Evolutionary conservation across 2,329 filamentous ascomycete genomes (phyloP).

Genomic region (Nannizziopsis barbatae): DNA sequence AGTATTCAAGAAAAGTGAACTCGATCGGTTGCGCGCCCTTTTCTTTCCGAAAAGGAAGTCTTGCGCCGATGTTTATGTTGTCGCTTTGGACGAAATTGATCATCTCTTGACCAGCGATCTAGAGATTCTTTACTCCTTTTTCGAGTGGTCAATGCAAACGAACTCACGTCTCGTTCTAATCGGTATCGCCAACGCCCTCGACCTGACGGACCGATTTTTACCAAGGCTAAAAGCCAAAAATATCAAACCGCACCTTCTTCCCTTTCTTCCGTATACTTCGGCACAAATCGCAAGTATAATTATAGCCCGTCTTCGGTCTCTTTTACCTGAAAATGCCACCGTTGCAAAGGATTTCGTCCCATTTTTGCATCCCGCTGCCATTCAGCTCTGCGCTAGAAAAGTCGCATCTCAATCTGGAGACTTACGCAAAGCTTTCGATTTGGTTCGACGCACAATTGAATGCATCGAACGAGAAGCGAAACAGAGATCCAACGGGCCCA

Average conservation of each 20-base stretch:
- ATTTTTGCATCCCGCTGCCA: constrained; percentile 85
- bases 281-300: constrained; percentile 80
- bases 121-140: constrained; percentile 83
- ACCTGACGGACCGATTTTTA: constrained; percentile 88
- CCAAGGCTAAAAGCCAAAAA: constrained; percentile 88
- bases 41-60: constrained; percentile 56
- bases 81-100: constrained; percentile 91
- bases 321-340: constrained; percentile 44
- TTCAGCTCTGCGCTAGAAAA: constrained; percentile 89
- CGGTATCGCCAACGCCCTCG: constrained; percentile 90
- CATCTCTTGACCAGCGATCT: constrained; percentile 80
- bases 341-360: constrained; percentile 54
- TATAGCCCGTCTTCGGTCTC: constrained; percentile 64
- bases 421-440: constrained; percentile 87
- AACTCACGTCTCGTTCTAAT: constrained; percentile 71
- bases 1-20: constrained; percentile 54
- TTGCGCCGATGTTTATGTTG: constrained; percentile 53
- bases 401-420: constrained; percentile 91
- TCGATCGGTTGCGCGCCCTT: constrained; percentile 55
- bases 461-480: constrained; percentile 76
- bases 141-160: constrained; percentile 84
- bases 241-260: constrained; percentile 75
- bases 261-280: constrained; percentile 86
- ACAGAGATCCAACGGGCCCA: constrained; percentile 48
- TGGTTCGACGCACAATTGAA: constrained; percentile 80